Evolutionary conservation across 768 basidiomycete genomes (phyloP).

Genomic region (Suillus subalutaceus): DNA sequence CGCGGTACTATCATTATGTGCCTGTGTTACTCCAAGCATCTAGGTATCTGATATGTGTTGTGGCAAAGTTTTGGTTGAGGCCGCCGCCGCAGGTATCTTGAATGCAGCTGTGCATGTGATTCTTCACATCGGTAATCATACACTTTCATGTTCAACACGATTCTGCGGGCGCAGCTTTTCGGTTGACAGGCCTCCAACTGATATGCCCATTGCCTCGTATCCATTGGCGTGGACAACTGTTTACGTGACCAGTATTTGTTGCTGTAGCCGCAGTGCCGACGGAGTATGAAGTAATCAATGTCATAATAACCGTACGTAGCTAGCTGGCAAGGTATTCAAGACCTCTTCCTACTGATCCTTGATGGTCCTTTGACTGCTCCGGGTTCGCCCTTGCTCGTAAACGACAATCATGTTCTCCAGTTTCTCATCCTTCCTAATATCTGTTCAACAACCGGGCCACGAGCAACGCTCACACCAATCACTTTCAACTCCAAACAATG

Average conservation of each 20-base stretch:
- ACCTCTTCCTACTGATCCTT: constrained; percentile 1
- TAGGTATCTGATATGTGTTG: background rate
- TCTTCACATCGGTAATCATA: background rate
- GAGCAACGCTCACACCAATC: constrained; percentile 28
- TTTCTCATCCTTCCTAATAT: constrained; percentile 52
- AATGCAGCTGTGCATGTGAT: background rate
- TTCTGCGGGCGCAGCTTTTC: background rate
- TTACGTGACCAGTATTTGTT: constrained; percentile 1
- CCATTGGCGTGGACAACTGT: background rate
- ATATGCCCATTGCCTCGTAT: too few relatives aligned
- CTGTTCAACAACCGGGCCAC: constrained; percentile 41
- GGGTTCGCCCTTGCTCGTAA: background rate
- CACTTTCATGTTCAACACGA: background rate
- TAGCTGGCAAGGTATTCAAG: background rate
- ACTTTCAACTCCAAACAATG: constrained; percentile 18
- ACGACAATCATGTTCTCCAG: constrained; percentile 51
- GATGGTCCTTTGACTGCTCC: constrained; percentile 8
- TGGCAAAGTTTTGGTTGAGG: background rate
- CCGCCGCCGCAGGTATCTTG: background rate
- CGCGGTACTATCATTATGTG: background rate
- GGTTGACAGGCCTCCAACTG: background rate
- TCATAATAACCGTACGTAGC: background rate
- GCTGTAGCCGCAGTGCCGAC: background rate
- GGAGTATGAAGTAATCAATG: constrained; percentile 2
- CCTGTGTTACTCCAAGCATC: background rate